phyloP scores from a whole-genome alignment of 352 stramenopile genomes.

The Blastocystis sp. region DNA sequence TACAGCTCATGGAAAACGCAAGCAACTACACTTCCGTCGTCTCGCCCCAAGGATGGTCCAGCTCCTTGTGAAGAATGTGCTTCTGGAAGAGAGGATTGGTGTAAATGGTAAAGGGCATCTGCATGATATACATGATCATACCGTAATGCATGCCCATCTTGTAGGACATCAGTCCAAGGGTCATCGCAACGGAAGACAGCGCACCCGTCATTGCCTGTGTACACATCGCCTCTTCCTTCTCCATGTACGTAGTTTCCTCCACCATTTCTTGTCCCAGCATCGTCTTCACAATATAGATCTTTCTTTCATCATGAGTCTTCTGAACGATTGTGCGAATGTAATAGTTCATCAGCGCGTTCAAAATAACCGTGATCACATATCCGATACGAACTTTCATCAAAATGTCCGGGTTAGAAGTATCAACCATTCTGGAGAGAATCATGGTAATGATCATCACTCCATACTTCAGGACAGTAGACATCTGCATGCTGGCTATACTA shows the following conservation, averaged over 20 bases:
- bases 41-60: constrained; percentile 57
- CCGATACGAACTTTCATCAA: constrained; percentile 46
- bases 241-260: constrained; percentile 66
- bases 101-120: constrained; percentile 58
- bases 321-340: constrained; percentile 48
- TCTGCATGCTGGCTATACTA: neutral
- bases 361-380: constrained; percentile 52
- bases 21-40: constrained; percentile 51
- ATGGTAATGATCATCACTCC: constrained; percentile 51
- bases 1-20: constrained; percentile 2
- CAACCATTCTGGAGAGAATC: constrained; percentile 61
- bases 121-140: constrained; percentile 67
- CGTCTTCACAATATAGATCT: constrained; percentile 67
- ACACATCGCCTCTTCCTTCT: constrained; percentile 60
- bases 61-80: constrained; percentile 36
- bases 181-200: constrained; percentile 39
- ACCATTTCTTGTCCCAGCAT: constrained; percentile 50
- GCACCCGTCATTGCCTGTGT: constrained; percentile 49
- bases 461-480: constrained; percentile 19
- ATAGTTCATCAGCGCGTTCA: constrained; percentile 31
- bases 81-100: constrained; percentile 69
- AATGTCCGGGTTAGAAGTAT: constrained; percentile 60
- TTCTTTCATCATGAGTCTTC: constrained; percentile 60
- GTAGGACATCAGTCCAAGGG: constrained; percentile 57
- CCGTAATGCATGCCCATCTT: constrained; percentile 67